These are phyloP conservation scores for Bipolaris bicolor DNA, from an alignment of 2,329 filamentous ascomycete species.

Conservation along the genomic window DNA sequence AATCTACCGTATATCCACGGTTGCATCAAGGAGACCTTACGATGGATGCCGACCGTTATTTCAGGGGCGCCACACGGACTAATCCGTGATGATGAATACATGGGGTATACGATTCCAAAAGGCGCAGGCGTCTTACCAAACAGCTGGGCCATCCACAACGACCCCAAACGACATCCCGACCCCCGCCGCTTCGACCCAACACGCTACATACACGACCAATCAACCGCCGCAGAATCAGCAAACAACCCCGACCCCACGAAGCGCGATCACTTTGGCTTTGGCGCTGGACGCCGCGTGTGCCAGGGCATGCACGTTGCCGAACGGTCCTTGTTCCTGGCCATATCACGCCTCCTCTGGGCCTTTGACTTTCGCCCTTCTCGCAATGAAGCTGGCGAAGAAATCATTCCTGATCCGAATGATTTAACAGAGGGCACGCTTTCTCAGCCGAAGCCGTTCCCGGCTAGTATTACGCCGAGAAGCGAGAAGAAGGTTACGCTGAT, in stretches of 20 bases:
- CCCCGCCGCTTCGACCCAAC: conserved; percentile 54
- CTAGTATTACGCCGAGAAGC: conserved; percentile 24
- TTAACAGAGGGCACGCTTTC: conserved; percentile 28
- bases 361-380: conserved; percentile 29
- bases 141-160: conserved; percentile 44
- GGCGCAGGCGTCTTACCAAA: conserved; percentile 45
- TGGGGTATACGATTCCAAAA: conserved; percentile 48
- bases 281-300: conserved; percentile 47
- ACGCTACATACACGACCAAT: conserved; percentile 40
- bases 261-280: conserved; percentile 50
- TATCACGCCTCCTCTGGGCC: conserved; percentile 45
- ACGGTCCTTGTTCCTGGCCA: conserved; percentile 38
- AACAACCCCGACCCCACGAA: conserved; percentile 35
- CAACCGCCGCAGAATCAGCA: conserved; percentile 41
- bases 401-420: conserved; percentile 20
- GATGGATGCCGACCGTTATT: conserved; percentile 40
- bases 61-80: conserved; percentile 36
- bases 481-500: conserved; percentile 10
- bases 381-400: conserved; percentile 7
- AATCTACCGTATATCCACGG: conserved; percentile 35
- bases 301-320: conserved; percentile 49
- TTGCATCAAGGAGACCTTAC: conserved; percentile 38
- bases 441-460: conserved; percentile 25
- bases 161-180: conserved; percentile 51
- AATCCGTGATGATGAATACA: conserved; percentile 36